Conservation (phyloP, 345 rosid genomes). For the Populus tremula region DNA sequence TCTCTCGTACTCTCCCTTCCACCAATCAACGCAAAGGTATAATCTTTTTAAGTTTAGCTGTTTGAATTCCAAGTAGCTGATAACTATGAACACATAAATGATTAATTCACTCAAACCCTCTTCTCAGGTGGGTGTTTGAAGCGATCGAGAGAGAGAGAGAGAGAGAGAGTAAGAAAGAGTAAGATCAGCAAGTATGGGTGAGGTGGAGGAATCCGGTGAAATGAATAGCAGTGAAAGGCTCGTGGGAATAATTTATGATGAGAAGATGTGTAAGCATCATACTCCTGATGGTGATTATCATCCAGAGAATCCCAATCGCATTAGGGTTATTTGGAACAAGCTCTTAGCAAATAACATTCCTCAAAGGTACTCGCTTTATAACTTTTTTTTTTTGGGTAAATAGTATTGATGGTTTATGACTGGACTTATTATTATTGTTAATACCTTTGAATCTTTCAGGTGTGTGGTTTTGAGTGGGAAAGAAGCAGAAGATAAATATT, state of each 20-base stretch:
- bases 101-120: not conserved
- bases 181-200: conserved; percentile 11
- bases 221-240: conserved; percentile 30
- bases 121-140: not conserved
- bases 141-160: not conserved
- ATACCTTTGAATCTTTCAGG: conserved; percentile 36
- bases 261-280: conserved; percentile 76
- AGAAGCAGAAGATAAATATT: conserved; percentile 60
- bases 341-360: conserved; percentile 56
- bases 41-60: not conserved
- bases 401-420: not conserved
- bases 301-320: conserved; percentile 79
- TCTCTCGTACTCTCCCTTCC: not conserved
- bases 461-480: conserved; percentile 68
- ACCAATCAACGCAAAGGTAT: not conserved
- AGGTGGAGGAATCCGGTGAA: not conserved
- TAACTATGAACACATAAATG: not conserved
- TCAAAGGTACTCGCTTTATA: conserved; percentile 41
- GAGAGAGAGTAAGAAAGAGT: not conserved
- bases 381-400: not conserved
- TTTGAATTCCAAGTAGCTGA: not conserved
- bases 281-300: conserved; percentile 66
- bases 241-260: conserved; percentile 75
- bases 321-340: conserved; percentile 67
- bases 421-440: not conserved